Evolutionary conservation across 2,329 filamentous ascomycete species (phyloP), one percentile per base, ranked within the genome.

Genomic region (Xylaria hypoxylon): DNA sequence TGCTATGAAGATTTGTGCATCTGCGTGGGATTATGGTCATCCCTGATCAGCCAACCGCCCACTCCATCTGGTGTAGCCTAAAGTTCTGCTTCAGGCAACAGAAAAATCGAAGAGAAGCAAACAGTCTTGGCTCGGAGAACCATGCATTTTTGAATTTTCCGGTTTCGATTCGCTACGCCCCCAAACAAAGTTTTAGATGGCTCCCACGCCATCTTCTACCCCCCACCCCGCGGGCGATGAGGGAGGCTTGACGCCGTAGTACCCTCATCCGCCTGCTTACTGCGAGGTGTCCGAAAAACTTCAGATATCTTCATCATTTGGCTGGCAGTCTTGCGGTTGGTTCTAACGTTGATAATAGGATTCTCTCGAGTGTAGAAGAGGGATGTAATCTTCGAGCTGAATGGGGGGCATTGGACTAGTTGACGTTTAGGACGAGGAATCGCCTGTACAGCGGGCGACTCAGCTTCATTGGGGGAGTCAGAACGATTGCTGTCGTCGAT

Each of bases 281-380:
- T 45, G 22, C 17, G 26, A 60, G 2, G 28, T n/a, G 24, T 24
- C 35, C 1, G 28, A 50, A 50, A 38, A n/a, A 4, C 33, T 33
- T 68, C 48, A 15, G 53, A 58, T 56, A 2, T 56, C 6, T 70
- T 57, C 48, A 68, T 68, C 66, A 76, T 70, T 19, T 74, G 57
- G n/a, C 7, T 22, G 7, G 75, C 72, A 5, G 69, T 71, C 56
- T 48, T 68, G 42, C 74, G 71, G 15, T 62, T 62, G 35, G 57
- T 17, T 26, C 50, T 68, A 2, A 45, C 33, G 53, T 71, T 28
- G 28, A 77, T 47, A 44, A 76, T 69, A 17, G 69, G 70, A 19
- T 70, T 74, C 1, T 60, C 33, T n/a, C 55, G 65, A 19, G n/a
- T 15, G 2, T 45, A 11, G n/a, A 76, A 74, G 15, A 77, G 65